These are phyloP conservation scores for Trichoderma asperelloides DNA, from an alignment of 495 filamentous ascomycete species.

Conservation along the genomic window DNA sequence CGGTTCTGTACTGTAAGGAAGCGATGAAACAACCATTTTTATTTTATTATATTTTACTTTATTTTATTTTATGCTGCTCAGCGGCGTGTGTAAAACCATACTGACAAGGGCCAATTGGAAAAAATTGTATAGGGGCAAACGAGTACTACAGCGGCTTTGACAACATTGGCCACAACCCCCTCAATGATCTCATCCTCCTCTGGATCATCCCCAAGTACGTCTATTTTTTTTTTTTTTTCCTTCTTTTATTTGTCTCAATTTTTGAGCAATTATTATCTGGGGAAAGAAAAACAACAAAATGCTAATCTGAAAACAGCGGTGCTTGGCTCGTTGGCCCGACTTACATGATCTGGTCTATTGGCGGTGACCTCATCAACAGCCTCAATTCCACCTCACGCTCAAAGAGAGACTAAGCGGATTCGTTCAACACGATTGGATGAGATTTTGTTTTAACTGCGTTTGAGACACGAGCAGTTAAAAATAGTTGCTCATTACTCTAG, in stretches of 20 bases:
- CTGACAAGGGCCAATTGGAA: neutral
- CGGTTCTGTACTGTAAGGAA: conserved; percentile 68
- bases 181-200: conserved; percentile 46
- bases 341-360: conserved; percentile 62
- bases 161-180: conserved; percentile 69
- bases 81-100: neutral
- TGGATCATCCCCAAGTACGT: conserved; percentile 81
- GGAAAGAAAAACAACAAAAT: conserved; percentile 20
- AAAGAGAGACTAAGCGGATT: conserved; percentile 22
- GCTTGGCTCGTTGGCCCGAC: conserved; percentile 66
- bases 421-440: neutral
- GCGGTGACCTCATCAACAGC: conserved; percentile 59
- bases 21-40: no score
- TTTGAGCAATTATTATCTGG: neutral
- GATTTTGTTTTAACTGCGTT: neutral
- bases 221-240: neutral
- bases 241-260: neutral
- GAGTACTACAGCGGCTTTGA: conserved; percentile 70
- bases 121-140: conserved; percentile 52
- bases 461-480: no score
- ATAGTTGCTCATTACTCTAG: no score
- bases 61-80: no score
- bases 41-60: no score
- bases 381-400: conserved; percentile 40
- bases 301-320: conserved; percentile 34